These are phyloP conservation scores for Elaeagnus macrophylla DNA, from an alignment of 306 rosid genomes.

Conservation along the genomic window DNA sequence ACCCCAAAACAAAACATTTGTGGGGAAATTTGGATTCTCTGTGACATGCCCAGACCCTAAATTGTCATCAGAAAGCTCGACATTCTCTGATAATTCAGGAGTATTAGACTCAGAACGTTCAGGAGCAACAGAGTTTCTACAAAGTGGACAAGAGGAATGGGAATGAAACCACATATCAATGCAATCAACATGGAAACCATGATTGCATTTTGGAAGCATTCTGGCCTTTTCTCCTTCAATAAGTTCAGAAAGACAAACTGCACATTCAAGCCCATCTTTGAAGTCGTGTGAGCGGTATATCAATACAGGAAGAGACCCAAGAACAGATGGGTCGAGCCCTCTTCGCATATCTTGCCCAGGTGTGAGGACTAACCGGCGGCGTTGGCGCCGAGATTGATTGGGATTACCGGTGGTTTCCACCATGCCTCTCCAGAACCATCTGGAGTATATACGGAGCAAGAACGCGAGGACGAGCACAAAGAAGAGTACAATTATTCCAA, in stretches of 20 bases:
- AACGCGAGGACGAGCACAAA: conserved; percentile 58
- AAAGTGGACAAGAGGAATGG: conserved; percentile 85
- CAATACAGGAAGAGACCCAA: conserved; percentile 57
- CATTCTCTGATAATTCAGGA: conserved; percentile 6
- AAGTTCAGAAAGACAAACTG: conserved; percentile 81
- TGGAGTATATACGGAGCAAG: conserved; percentile 72
- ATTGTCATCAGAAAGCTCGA: conserved; percentile 25
- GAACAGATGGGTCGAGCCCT: conserved; percentile 69
- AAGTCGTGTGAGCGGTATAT: conserved; percentile 46
- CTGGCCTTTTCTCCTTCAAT: conserved; percentile 61
- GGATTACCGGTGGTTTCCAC: conserved; percentile 28
- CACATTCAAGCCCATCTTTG: conserved; percentile 86
- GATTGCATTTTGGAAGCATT: conserved; percentile 74
- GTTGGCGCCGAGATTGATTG: conserved; percentile 28
- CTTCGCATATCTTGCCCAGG: conserved; percentile 53
- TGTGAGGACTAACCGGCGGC: conserved; percentile 67
- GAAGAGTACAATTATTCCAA: conserved; percentile 60
- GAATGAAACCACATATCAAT: conserved; percentile 97
- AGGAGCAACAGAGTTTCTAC: conserved; percentile 52
- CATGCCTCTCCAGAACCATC: conserved; percentile 55
- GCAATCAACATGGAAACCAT: conserved; percentile 94
- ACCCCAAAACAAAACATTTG: conserved; percentile 88
- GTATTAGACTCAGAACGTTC: conserved; percentile 11
- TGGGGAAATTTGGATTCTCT: conserved; percentile 67
- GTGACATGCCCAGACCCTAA: conserved; percentile 21